Percentiles rank a stretch among this genome's conserved stretches.
phyloP scores from a whole-genome alignment of 2,329 filamentous ascomycete genomes.

The Lasiodiplodia hormozganensis region DNA sequence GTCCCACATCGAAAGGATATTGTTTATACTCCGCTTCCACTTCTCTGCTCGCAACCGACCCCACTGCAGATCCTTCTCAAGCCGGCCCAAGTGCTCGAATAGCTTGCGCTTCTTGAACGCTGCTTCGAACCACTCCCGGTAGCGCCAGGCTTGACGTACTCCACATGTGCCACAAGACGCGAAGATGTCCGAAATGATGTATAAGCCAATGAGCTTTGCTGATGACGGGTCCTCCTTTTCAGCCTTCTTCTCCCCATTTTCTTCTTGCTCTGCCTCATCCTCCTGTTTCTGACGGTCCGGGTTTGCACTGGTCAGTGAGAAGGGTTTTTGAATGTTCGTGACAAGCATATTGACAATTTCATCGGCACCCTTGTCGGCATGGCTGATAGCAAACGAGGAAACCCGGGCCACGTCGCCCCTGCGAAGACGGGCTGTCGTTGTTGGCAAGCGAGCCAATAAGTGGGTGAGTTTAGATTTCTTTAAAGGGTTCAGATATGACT shows the following conservation, averaged over 20 bases:
- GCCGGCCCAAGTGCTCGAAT: conserved; percentile 76
- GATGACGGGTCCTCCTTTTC: conserved; percentile 69
- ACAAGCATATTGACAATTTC: conserved; percentile 92
- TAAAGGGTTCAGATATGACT: conserved; percentile 78
- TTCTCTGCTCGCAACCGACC: conserved; percentile 77
- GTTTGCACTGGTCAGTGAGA: conserved; percentile 75
- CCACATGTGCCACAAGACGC: conserved; percentile 77
- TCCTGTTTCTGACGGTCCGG: conserved; percentile 58
- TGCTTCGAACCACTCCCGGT: conserved; percentile 78
- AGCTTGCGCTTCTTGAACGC: conserved; percentile 71
- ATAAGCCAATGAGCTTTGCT: conserved; percentile 80
- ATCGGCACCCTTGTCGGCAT: conserved; percentile 82
- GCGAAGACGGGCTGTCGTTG: conserved; percentile 73
- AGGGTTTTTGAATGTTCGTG: conserved; percentile 78
- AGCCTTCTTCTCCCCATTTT: conserved; percentile 30
- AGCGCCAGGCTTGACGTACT: conserved; percentile 86
- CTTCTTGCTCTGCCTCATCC: conserved; percentile 33
- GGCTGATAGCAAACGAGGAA: conserved; percentile 86
- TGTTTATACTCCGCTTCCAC: conserved; percentile 43
- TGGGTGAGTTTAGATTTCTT: conserved; percentile 85
- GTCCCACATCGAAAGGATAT: conserved; percentile 44
- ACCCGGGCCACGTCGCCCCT: conserved; percentile 87
- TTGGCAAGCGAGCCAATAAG: conserved; percentile 82
- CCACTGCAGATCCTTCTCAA: conserved; percentile 77
- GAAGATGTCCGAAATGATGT: conserved; percentile 80